Percentiles rank a stretch among this genome's conserved stretches.
Conservation (phyloP, 306 rosid genomes). For the Castanea mollissima region DNA sequence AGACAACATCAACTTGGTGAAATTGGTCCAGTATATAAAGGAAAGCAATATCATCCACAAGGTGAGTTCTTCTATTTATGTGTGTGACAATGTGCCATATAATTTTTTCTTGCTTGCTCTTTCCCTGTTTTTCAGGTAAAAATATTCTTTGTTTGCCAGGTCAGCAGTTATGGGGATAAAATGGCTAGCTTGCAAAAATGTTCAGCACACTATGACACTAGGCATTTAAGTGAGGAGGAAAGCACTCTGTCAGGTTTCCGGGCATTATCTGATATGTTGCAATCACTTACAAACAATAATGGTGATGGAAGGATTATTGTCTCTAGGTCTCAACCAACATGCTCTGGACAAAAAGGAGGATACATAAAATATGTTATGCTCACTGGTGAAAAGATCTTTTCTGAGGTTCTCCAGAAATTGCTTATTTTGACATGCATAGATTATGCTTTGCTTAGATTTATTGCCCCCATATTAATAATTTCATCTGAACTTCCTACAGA, state of each 20-base stretch:
- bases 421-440: conserved; percentile 17
- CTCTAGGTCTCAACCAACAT: conserved; percentile 50
- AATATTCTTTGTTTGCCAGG: conserved; percentile 50
- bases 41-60: conserved; percentile 95
- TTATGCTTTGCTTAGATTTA: conserved; percentile 13
- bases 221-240: conserved; percentile 48
- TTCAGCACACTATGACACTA: conserved; percentile 16
- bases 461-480: conserved; percentile 13
- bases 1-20: conserved; percentile 90
- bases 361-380: conserved; percentile 90
- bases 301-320: conserved; percentile 85
- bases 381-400: conserved; percentile 83
- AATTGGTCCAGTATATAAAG: conserved; percentile 68
- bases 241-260: conserved; percentile 79
- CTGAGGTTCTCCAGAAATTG: conserved; percentile 60
- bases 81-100: conserved; percentile 4
- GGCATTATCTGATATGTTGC: conserved; percentile 66
- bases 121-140: conserved; percentile 11
- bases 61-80: conserved; percentile 49
- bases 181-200: conserved; percentile 38
- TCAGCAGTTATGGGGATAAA: conserved; percentile 78
- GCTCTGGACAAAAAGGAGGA: conserved; percentile 50
- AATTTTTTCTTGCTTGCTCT: conserved; percentile 15
- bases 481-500: conserved; percentile 48
- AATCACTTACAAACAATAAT: conserved; percentile 68